Base-by-base conservation (phyloP, 108 stramenopile species). In the Cyclotella baltica region DNA sequence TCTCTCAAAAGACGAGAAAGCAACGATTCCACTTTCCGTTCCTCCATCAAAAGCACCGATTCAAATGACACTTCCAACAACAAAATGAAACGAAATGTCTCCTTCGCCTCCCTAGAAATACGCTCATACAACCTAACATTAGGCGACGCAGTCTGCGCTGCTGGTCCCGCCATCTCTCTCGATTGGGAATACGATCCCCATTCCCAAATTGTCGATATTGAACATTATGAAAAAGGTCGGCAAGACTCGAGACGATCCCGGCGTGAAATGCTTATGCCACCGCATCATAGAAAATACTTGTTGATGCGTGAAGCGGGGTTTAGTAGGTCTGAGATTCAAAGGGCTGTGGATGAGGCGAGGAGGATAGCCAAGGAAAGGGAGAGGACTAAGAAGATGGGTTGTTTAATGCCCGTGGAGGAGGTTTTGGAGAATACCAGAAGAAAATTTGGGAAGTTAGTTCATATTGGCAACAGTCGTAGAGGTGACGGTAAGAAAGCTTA, bases 231-330 rank as follows among this genome's bases (percentile, higher is more conserved):
- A 36, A 10, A 64, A 16, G 25, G 35, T 6, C 72, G 73, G 4
- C 36, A 9, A 8, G 10, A 29, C 6, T 28, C 56, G 23, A 62
- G 83, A 40, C 65, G 88, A 18, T 31, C 56, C 1, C 18, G 47
- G 10, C 61, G 75, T 16, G 77, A 88, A 59, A 62, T 91, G 73
- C 15, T 85, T 15, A 67, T 91, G 37, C 66, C 76, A 18, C 73
- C 79, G 63, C 61, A 81, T 34, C 70, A 77, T 16, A 74, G 90
- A 20, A 67, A 73, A 31, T 84, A 74, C 37, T 52, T 88, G 30
- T 62, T 91, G 25, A 59, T 86, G 59, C 80, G 86, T 51, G 80
- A 80, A 19, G 80, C 72, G 16, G 87, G 88, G 2, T 88, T 78
- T 56, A 63, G 73, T 6, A 62, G 70, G 36, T 27, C 38, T 19